phyloP scores from a whole-genome alignment of 257 asterid genomes.

The Solanum verrucosum region DNA sequence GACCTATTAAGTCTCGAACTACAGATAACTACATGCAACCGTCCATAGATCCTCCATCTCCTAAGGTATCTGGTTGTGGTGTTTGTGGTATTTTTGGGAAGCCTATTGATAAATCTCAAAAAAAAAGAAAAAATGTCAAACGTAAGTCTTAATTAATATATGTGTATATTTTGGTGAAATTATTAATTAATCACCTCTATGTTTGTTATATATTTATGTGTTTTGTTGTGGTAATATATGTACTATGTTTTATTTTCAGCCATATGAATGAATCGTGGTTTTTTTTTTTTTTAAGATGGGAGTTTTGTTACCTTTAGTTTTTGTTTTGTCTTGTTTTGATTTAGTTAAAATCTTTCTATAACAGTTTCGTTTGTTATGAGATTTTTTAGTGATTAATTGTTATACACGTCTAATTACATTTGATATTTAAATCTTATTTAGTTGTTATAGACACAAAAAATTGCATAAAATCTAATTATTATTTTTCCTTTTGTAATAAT shows the following conservation, averaged over 20 bases:
- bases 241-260: neutral
- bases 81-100: slow-evolving; percentile 29
- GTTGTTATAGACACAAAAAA: neutral
- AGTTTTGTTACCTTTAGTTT: neutral
- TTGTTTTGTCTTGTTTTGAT: neutral
- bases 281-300: neutral
- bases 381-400: neutral
- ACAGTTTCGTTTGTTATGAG: neutral
- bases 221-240: neutral
- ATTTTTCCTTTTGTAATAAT: neutral
- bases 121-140: neutral
- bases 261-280: neutral
- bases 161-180: neutral
- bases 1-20: neutral
- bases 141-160: slow-evolving; percentile 12
- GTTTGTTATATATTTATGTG: neutral
- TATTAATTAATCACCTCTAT: neutral
- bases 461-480: neutral
- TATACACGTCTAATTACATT: neutral
- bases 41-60: slow-evolving; percentile 40
- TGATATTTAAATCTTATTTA: neutral
- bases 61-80: slow-evolving; percentile 35
- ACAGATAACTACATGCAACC: slow-evolving; percentile 4
- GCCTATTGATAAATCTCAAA: slow-evolving; percentile 9
- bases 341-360: neutral